Conservation (phyloP, 208 protist genomes). For the Wallacemonas sp. region DNA sequence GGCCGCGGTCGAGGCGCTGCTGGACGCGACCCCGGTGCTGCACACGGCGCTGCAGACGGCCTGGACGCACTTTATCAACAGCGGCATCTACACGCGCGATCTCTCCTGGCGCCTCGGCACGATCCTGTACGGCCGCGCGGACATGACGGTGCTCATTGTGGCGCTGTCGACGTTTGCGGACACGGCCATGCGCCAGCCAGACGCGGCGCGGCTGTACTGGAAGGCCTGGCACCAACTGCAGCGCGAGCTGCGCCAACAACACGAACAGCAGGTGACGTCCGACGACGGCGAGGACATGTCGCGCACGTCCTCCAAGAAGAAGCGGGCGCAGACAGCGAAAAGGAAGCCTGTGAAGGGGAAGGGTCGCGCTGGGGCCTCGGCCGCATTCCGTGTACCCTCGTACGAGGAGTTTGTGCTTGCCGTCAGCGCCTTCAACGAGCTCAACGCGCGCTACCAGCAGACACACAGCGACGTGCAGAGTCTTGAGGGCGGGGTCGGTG, state of each 20-base stretch:
- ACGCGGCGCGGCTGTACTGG: background rate
- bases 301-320: background rate
- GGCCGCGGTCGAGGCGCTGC: constrained; percentile 6
- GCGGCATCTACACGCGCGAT: constrained; percentile 11
- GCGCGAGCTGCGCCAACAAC: background rate
- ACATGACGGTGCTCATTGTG: constrained; percentile 1
- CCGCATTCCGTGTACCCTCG: constrained; percentile 27
- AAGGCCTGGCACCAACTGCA: constrained; percentile 9
- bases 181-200: constrained; percentile 1
- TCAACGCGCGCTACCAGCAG: constrained; percentile 19
- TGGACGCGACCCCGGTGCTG: background rate
- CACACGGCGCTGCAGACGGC: constrained; percentile 2
- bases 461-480: constrained; percentile 13
- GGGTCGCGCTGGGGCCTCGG: background rate
- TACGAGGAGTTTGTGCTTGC: constrained; percentile 33
- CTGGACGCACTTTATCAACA: background rate
- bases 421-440: constrained; percentile 34
- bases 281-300: too few relatives aligned
- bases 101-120: constrained; percentile 17
- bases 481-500: constrained; percentile 26
- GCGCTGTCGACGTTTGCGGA: constrained; percentile 3
- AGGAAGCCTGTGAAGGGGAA: constrained; percentile 2
- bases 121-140: constrained; percentile 9
- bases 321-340: background rate
- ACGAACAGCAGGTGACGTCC: background rate